Conservation (phyloP, 768 basidiomycete species). For the Paxillus involutus region DNA sequence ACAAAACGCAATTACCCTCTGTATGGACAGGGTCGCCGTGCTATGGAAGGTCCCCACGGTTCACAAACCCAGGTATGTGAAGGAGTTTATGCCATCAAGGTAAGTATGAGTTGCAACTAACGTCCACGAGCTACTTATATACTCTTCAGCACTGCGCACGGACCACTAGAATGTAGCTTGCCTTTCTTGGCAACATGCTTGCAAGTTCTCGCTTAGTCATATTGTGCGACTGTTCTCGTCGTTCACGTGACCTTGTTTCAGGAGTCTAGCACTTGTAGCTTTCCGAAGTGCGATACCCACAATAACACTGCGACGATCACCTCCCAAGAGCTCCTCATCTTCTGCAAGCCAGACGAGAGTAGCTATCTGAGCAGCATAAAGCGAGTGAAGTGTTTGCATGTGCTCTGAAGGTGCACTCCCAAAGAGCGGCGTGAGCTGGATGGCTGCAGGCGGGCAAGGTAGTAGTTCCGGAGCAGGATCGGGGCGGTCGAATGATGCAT, state of each 20-base stretch:
- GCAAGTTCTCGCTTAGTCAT: too few species aligned
- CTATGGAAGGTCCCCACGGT: constrained; percentile 52
- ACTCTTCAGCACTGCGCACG: constrained; percentile 13
- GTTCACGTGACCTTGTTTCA: too few species aligned
- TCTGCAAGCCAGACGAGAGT: constrained; percentile 74
- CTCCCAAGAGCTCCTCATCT: constrained; percentile 38
- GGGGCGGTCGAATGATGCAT: constrained; percentile 34
- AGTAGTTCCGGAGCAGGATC: constrained; percentile 36
- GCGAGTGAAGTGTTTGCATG: constrained; percentile 66
- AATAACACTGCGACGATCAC: constrained; percentile 58
- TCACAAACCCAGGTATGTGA: constrained; percentile 54
- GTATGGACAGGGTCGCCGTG: constrained; percentile 55
- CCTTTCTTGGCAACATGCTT: not conserved
- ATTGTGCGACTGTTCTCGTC: too few species aligned
- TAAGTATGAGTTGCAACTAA: constrained; percentile 43
- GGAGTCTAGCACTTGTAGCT: constrained; percentile 23
- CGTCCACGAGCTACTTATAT: constrained; percentile 11
- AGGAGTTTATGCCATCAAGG: constrained; percentile 59
- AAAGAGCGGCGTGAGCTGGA: constrained; percentile 75
- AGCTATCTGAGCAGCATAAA: constrained; percentile 87
- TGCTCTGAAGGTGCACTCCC: constrained; percentile 73
- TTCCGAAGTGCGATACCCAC: constrained; percentile 72
- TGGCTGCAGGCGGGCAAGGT: constrained; percentile 66
- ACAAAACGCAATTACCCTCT: constrained; percentile 46
- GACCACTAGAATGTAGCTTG: constrained; percentile 14